phyloP scores from a whole-genome alignment of 2,329 filamentous ascomycete species.

The Atkinsonella hypoxylon region DNA sequence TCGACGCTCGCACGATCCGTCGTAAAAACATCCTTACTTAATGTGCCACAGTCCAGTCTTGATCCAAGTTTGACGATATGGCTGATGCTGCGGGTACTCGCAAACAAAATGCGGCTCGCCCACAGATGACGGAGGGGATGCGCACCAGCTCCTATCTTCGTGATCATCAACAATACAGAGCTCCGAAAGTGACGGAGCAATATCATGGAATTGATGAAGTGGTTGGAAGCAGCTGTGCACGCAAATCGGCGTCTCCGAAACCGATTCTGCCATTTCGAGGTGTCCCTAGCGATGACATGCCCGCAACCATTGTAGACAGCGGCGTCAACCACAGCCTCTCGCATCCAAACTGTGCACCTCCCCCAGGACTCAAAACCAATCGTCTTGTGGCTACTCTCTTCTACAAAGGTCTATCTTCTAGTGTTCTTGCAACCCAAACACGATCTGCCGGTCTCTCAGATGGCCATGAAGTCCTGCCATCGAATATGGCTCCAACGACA shows the following conservation, averaged over 20 bases:
- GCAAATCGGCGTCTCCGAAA: conserved; percentile 26
- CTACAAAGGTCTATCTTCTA: conserved; percentile 35
- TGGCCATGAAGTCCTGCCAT: conserved; percentile 27
- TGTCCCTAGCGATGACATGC: conserved; percentile 45
- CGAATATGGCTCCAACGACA: conserved; percentile 47
- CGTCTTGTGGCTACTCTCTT: conserved; percentile 51
- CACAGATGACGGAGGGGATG: conserved; percentile 32
- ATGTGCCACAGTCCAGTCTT: not conserved
- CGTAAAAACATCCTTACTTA: too few species aligned
- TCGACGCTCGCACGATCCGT: too few species aligned
- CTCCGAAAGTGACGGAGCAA: conserved; percentile 39
- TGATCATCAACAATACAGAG: conserved; percentile 52
- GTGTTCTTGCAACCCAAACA: conserved; percentile 15
- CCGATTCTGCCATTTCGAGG: conserved; percentile 42
- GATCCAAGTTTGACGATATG: conserved; percentile 15
- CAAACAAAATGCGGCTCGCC: conserved; percentile 26
- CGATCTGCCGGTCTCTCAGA: conserved; percentile 13
- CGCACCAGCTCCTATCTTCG: conserved; percentile 51
- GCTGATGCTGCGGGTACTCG: conserved; percentile 19
- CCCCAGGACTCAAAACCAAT: conserved; percentile 33
- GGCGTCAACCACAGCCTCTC: conserved; percentile 50
- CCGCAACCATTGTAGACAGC: conserved; percentile 48
- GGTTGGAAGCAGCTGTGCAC: conserved; percentile 40
- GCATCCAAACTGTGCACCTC: conserved; percentile 49
- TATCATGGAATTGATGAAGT: conserved; percentile 54